A percentile compares a stretch with the other conserved stretches of the same genome.
Evolutionary conservation across 2,329 filamentous ascomycete genomes (phyloP).

Genomic region (Cordyceps pruinosa): DNA sequence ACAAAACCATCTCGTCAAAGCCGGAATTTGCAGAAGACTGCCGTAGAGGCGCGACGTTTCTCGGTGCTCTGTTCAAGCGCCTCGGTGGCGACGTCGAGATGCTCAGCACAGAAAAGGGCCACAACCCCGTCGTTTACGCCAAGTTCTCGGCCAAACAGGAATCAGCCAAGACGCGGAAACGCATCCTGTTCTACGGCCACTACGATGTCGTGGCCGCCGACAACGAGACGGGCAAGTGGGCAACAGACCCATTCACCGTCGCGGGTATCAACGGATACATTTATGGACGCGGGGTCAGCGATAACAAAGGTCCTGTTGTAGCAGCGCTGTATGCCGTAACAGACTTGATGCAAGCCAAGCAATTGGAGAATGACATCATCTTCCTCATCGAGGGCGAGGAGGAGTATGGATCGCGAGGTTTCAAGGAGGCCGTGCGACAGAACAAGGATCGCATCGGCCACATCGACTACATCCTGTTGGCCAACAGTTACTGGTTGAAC

Average conservation of each 20-base stretch:
- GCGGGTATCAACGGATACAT: constrained; percentile 86
- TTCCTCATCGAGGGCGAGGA: constrained; percentile 97
- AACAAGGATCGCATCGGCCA: constrained; percentile 81
- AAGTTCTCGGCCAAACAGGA: constrained; percentile 73
- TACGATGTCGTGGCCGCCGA: constrained; percentile 96
- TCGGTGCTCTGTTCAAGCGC: constrained; percentile 85
- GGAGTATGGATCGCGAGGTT: constrained; percentile 87
- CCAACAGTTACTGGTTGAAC: constrained; percentile 98
- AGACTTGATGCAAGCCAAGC: constrained; percentile 77
- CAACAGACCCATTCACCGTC: constrained; percentile 80
- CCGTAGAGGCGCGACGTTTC: constrained; percentile 81
- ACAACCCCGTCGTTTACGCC: constrained; percentile 91
- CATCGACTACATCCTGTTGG: constrained; percentile 88
- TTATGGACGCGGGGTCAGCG: constrained; percentile 91
- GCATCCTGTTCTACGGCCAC: constrained; percentile 93
- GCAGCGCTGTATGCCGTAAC: constrained; percentile 91
- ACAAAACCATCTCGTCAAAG: constrained; percentile 83
- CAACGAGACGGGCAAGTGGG: constrained; percentile 75
- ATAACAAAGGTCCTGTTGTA: constrained; percentile 95
- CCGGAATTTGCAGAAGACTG: constrained; percentile 87
- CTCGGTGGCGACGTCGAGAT: constrained; percentile 86
- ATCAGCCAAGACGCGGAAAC: constrained; percentile 62
- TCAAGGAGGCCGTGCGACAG: constrained; percentile 71
- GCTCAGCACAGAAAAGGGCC: constrained; percentile 70
- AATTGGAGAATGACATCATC: constrained; percentile 77